Base-by-base conservation (phyloP, 2,329 filamentous ascomycete species). In the Epichloe amarillans region DNA sequence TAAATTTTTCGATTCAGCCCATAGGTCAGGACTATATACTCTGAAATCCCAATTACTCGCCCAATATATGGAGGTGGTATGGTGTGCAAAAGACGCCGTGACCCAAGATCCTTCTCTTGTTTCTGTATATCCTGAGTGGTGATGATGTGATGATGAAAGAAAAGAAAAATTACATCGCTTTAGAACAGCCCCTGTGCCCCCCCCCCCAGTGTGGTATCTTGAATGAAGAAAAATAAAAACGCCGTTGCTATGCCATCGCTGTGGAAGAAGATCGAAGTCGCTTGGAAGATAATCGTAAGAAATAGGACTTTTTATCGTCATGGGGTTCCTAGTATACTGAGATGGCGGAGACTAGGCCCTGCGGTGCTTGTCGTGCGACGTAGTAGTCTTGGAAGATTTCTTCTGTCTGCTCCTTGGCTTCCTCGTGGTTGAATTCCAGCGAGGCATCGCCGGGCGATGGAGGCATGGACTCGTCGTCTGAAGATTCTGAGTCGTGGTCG, bases 391-490 rank as follows among this genome's bases (percentile, higher is more conserved):
- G 69, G 64, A 75, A 77, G 62, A 75, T 71, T 57, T 69, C 63
- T 51, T 71, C 65, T 55, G 69, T 61, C 61, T 69, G 67, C 60
- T 66, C 62, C 62, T 69, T 69, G 57, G 56, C 58, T 60, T 79
- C 71, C 71, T 83, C 79, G 59, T 78, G 72, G 44, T 75, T 70
- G 61, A 88, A 85, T 40, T 74, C 68, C 49, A 88, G 69, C 37
- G 74, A 65, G 30, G 75, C 65, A 21, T 73, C 71, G 42, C 79
- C 77, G 38, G 84, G 84, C 54, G 83, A 86, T 19, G 83, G 83
- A 7, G 86, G 86, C 79, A 87, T 80, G 58, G 86, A 82, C 67
- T 89, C 85, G 59, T 88, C 84, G 52, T 80, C 83, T 2, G 79
- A 82, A 55, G 83, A 83, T 62, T 88, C 84, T 55, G 80, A 73